These are phyloP conservation scores for Heracleum sosnowskyi DNA, from an alignment of 129 eudicot species.

Conservation along the genomic window DNA sequence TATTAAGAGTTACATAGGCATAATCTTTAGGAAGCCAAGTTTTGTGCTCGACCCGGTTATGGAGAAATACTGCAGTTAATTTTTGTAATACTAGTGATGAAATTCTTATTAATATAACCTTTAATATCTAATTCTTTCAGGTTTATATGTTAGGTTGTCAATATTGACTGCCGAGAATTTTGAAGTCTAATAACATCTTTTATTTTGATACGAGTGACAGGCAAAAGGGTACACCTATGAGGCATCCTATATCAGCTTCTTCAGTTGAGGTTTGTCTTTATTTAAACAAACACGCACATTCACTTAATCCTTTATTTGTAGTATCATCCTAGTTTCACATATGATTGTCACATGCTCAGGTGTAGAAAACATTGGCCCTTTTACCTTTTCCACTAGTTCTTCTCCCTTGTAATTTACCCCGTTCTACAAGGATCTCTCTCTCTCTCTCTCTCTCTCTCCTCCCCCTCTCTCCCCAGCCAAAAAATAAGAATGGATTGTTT, in stretches of 20 bases:
- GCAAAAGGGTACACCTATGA: constrained; percentile 67
- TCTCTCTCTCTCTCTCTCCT: neutral
- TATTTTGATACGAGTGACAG: constrained; percentile 37
- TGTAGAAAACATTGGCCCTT: neutral
- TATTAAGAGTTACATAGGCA: neutral
- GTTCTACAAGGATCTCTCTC: neutral
- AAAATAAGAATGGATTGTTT: neutral
- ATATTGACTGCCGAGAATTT: constrained; percentile 10
- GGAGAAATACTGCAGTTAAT: neutral
- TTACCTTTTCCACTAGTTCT: neutral
- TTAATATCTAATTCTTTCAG: constrained; percentile 21
- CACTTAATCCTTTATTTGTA: neutral
- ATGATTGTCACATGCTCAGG: neutral
- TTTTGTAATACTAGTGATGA: neutral
- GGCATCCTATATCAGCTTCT: constrained; percentile 47
- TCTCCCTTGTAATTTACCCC: neutral
- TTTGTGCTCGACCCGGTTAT: neutral
- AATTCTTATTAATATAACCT: neutral
- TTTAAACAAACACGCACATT: neutral
- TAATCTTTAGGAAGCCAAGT: neutral
- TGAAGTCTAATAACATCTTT: constrained; percentile 13
- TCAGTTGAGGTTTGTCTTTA: constrained; percentile 49
- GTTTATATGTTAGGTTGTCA: constrained; percentile 18
- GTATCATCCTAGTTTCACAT: neutral
- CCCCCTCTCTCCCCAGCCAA: neutral